Percentiles rank a stretch among this genome's conserved stretches.
phyloP scores from a whole-genome alignment of 1,284 basidiomycete species.

The Stygiomarasmius scandens region DNA sequence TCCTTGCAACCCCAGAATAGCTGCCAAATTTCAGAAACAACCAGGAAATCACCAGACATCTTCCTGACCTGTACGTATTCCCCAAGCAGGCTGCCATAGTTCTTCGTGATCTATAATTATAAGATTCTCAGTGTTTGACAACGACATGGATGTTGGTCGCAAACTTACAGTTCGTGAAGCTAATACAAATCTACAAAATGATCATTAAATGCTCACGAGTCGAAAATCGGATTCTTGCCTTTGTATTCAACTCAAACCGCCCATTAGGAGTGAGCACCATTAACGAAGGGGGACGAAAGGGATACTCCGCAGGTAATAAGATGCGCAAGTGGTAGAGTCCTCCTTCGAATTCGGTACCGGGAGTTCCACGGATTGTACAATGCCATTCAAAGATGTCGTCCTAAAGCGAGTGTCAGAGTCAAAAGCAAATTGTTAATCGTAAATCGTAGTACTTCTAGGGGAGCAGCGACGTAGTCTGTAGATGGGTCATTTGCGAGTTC shows the following conservation, averaged over 20 bases:
- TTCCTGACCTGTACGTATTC: constrained; percentile 93
- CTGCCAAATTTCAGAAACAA: constrained; percentile 43
- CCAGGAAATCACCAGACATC: too few relatives aligned
- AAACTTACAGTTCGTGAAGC: constrained; percentile 80
- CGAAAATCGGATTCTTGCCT: constrained; percentile 57
- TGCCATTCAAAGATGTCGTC: constrained; percentile 98
- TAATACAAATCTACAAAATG: constrained; percentile 82
- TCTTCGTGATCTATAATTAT: constrained; percentile 76
- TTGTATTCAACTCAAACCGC: constrained; percentile 93
- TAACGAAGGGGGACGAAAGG: constrained; percentile 91
- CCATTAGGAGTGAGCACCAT: constrained; percentile 96
- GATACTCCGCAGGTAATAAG: constrained; percentile 89
- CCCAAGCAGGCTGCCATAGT: constrained; percentile 97
- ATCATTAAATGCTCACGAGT: neutral
- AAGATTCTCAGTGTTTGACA: too few relatives aligned
- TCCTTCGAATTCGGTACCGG: constrained; percentile 88
- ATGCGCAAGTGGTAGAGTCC: constrained; percentile 93
- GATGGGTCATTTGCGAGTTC: constrained; percentile 84
- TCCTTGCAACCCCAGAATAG: constrained; percentile 87
- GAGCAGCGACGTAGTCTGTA: constrained; percentile 83
- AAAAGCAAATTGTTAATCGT: constrained; percentile 4
- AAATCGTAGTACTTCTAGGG: constrained; percentile 73
- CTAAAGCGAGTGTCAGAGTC: constrained; percentile 35
- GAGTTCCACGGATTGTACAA: constrained; percentile 89
- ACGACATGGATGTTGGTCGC: constrained; percentile 17